These are phyloP conservation scores for Colletotrichum melonis DNA, from an alignment of 2,329 filamentous ascomycete genomes.

Conservation along the genomic window DNA sequence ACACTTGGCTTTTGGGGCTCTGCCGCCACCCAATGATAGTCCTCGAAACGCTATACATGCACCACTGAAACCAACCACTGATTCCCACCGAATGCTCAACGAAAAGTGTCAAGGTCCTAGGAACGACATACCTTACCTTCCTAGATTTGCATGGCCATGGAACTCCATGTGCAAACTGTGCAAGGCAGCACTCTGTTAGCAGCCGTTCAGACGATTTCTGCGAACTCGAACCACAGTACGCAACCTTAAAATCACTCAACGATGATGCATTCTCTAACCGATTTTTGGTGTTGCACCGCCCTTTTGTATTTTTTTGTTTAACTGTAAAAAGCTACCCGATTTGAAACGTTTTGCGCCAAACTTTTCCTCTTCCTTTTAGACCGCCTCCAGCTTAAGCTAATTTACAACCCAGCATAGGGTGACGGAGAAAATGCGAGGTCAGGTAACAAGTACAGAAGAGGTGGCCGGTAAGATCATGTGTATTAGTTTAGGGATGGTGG, in stretches of 20 bases:
- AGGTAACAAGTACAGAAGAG: conserved; percentile 49
- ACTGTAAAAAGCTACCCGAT: conserved; percentile 44
- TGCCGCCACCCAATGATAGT: conserved; percentile 12
- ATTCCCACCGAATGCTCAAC: neutral
- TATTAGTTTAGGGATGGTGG: conserved; percentile 39
- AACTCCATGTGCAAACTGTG: neutral
- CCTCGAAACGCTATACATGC: conserved; percentile 10
- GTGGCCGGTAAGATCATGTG: conserved; percentile 37
- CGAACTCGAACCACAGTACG: neutral
- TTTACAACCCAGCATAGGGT: conserved; percentile 50
- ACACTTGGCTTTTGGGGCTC: conserved; percentile 32
- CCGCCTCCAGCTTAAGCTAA: conserved; percentile 47
- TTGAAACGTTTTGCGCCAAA: conserved; percentile 46
- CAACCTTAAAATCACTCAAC: conserved; percentile 13
- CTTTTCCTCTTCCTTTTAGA: conserved; percentile 45
- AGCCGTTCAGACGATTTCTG: conserved; percentile 21
- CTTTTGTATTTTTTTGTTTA: conserved; percentile 14
- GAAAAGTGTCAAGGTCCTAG: neutral
- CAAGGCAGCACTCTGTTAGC: neutral
- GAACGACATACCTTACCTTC: neutral
- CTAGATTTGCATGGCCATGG: neutral
- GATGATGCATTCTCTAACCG: neutral
- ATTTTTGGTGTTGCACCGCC: conserved; percentile 31
- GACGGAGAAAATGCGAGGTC: conserved; percentile 43
- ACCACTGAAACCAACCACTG: conserved; percentile 22